Evolutionary conservation across 2,329 filamentous ascomycete genomes (phyloP).

Genomic region (Lasiodiplodia theobromae): DNA sequence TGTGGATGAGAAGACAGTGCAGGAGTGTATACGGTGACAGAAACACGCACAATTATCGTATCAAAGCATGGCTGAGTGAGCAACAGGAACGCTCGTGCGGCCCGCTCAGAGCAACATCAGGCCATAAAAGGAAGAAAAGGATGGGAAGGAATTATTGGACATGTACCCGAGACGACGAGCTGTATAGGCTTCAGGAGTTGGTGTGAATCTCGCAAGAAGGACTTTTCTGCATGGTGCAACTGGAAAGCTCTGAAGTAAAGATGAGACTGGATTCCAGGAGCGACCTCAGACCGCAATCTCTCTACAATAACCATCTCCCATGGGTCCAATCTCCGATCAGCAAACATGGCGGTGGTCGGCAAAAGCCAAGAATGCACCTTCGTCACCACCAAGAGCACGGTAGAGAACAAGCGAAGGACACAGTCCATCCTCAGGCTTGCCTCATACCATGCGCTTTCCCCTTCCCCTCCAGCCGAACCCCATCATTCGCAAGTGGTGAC

Average conservation of each 20-base stretch:
- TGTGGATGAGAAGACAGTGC: background rate
- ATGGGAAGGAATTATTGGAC: conserved; percentile 10
- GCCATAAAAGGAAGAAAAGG: background rate
- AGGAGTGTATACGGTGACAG: background rate
- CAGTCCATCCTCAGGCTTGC: background rate
- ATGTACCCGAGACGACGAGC: background rate
- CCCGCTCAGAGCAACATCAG: background rate
- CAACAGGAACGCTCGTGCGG: background rate
- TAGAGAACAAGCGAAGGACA: background rate
- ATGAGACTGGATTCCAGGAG: too few species aligned
- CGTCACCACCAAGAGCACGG: too few species aligned
- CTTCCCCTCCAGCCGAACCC: background rate
- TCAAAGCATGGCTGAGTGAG: background rate
- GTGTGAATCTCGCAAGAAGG: background rate
- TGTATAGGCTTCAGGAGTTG: background rate
- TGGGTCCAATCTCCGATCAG: too few species aligned
- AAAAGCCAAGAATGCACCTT: too few species aligned
- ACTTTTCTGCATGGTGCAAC: background rate
- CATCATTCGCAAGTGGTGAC: background rate
- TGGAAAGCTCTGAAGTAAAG: too few species aligned
- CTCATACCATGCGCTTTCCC: background rate
- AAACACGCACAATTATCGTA: background rate
- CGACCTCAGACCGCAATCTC: too few species aligned
- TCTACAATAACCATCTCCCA: too few species aligned
- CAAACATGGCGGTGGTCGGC: too few species aligned